phyloP scores from a whole-genome alignment of 495 filamentous ascomycete genomes.

The Aspergillus egyptiacus region DNA sequence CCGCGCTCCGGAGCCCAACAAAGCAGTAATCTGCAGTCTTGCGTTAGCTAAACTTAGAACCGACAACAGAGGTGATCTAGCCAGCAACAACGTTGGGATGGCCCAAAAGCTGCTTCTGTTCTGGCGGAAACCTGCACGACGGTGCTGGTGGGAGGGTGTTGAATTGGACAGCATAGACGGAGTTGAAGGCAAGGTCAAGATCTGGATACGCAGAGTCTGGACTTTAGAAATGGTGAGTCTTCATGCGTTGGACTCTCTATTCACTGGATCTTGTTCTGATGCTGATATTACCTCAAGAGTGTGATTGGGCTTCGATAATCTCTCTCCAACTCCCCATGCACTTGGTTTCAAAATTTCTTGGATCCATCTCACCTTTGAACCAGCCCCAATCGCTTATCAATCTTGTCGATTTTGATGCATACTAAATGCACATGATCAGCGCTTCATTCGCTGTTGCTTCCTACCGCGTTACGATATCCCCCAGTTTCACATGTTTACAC shows the following conservation, averaged over 20 bases:
- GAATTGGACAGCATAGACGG: conserved; percentile 86
- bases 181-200: conserved; percentile 85
- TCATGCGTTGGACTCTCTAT: not conserved
- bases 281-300: conserved; percentile 49
- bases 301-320: conserved; percentile 79
- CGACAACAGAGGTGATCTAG: conserved; percentile 75
- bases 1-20: conserved; percentile 90
- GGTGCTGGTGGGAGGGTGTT: conserved; percentile 99
- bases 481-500: conserved; percentile 14
- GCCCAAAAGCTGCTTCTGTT: conserved; percentile 97
- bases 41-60: conserved; percentile 88
- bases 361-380: conserved; percentile 15
- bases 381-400: conserved; percentile 9
- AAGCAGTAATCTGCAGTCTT: conserved; percentile 95
- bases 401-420: conserved; percentile 6
- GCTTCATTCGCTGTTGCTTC: conserved; percentile 13
- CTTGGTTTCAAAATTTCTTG: conserved; percentile 9
- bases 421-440: conserved; percentile 14
- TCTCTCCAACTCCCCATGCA: not conserved
- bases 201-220: conserved; percentile 98
- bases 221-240: conserved; percentile 87
- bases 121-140: conserved; percentile 92
- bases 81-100: conserved; percentile 87
- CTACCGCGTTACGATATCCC: conserved; percentile 23
- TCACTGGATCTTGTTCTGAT: not conserved